These are phyloP conservation scores for Waltergamsia citrina DNA, from an alignment of 2,329 filamentous ascomycete species.

Conservation along the genomic window DNA sequence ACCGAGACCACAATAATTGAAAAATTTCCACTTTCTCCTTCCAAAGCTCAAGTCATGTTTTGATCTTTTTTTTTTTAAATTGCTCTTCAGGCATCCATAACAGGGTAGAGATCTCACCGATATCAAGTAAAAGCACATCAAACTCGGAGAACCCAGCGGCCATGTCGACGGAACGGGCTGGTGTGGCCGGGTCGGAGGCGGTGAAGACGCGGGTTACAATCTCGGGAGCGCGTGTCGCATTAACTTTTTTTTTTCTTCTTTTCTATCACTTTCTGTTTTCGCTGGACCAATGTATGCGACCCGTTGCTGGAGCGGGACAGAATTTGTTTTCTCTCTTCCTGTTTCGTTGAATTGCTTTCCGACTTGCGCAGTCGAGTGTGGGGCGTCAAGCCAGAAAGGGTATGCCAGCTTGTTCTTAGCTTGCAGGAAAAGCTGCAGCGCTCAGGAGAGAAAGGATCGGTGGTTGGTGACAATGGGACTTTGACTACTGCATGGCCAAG, in stretches of 20 bases:
- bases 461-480: background rate
- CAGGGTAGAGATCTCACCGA: slow-evolving; percentile 6
- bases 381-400: background rate
- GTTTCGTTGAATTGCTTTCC: background rate
- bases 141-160: slow-evolving; percentile 4
- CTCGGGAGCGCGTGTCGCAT: slow-evolving; percentile 2
- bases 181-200: background rate
- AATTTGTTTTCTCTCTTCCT: slow-evolving; percentile 2
- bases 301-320: no score
- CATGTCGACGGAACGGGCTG: slow-evolving; percentile 5
- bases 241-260: slow-evolving; percentile 3
- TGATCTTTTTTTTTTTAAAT: background rate
- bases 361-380: background rate
- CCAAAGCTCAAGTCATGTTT: background rate
- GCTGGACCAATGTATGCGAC: no score
- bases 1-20: slow-evolving; percentile 5
- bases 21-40: slow-evolving; percentile 1
- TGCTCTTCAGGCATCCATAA: background rate
- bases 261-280: background rate
- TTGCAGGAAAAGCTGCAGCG: background rate
- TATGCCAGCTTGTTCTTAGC: background rate
- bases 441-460: background rate
- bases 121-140: slow-evolving; percentile 7
- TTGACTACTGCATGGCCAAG: slow-evolving; percentile 4
- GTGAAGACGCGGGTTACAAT: slow-evolving; percentile 4